Base-by-base conservation (phyloP, 2,329 filamentous ascomycete genomes). In the Epicoccum nigrum region DNA sequence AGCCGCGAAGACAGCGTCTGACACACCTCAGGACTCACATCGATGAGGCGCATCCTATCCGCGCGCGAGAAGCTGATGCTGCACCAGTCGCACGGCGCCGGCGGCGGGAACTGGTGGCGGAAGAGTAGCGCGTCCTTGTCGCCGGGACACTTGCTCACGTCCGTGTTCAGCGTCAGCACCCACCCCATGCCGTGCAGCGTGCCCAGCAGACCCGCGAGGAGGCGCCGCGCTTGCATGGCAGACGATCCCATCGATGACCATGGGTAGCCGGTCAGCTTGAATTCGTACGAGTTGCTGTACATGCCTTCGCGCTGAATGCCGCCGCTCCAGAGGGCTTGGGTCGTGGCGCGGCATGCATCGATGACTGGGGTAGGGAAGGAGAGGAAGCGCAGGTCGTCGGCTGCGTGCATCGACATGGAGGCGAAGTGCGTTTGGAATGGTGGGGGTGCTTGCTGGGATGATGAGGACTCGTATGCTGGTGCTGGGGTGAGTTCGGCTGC, bases 71-170 rank as follows among this genome's bases (percentile, higher is more conserved):
- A 77, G 3, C 63, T 67, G 23, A 77, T 69, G 31, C 64, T 56
- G 12, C 71, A 69, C 72, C 74, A 76, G 12, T 74, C 71, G 42
- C 69, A 71, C 6, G 53, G 58, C 7, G 70, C 67, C 0, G 74
- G 75, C 0, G 68, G 54, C 1, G 64, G 63, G 13, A 60, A 56
- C 45, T 76, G 73, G 25, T 71, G 60, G 2, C 74, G 58, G 48
- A 77, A 76, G 15, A 77, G 45, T 12, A 77, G 51, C 0, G 72
- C 71, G 49, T 76, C 73, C 53, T 69, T 73, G 48, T 73, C 69
- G 4, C 23, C 32, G 21, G 48, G 37, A 17, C 63, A 71, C 50
- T 70, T 74, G 50, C 63, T 70, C 2, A 73, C 54, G 54, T 76
- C 72, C 2, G 74, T 71, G 15, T 63, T 66, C 4, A 68, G 55